A percentile compares a stretch with the other conserved stretches of the same genome.
Evolutionary conservation across 345 rosid genomes (phyloP).

Genomic region (Boechera divaricarpa): DNA sequence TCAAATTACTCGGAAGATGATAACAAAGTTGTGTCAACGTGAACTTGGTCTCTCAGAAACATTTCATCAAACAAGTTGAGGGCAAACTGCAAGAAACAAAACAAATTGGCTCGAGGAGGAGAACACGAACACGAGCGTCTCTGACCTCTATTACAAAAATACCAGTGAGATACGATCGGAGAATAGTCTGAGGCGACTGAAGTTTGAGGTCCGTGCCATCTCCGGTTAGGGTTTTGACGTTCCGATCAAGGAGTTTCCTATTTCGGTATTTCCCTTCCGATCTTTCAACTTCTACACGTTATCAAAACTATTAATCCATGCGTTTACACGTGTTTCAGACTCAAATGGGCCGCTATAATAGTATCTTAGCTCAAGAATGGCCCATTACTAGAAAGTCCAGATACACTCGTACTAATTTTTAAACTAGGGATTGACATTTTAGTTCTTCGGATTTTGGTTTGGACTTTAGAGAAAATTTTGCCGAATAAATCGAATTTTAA

Average conservation of each 20-base stretch:
- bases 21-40: neutral
- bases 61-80: conserved; percentile 46
- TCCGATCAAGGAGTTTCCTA: conserved; percentile 45
- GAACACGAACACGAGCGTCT: conserved; percentile 47
- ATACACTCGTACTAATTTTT: neutral
- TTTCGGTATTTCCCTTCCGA: conserved; percentile 24
- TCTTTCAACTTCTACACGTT: neutral
- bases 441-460: too few species aligned
- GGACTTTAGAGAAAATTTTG: too few species aligned
- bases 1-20: neutral
- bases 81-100: neutral
- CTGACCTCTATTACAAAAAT: conserved; percentile 41
- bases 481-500: too few species aligned
- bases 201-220: conserved; percentile 49
- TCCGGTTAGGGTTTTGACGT: conserved; percentile 34
- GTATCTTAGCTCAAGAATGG: neutral
- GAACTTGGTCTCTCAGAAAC: conserved; percentile 26
- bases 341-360: neutral
- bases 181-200: conserved; percentile 58
- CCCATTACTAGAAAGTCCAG: conserved; percentile 20
- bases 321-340: conserved; percentile 3
- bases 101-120: neutral
- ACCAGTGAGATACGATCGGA: conserved; percentile 56
- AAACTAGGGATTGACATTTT: too few species aligned
- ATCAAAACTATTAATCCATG: neutral